These are phyloP conservation scores for Teratosphaeria nubilosa DNA, from an alignment of 2,329 filamentous ascomycete species.

Conservation along the genomic window DNA sequence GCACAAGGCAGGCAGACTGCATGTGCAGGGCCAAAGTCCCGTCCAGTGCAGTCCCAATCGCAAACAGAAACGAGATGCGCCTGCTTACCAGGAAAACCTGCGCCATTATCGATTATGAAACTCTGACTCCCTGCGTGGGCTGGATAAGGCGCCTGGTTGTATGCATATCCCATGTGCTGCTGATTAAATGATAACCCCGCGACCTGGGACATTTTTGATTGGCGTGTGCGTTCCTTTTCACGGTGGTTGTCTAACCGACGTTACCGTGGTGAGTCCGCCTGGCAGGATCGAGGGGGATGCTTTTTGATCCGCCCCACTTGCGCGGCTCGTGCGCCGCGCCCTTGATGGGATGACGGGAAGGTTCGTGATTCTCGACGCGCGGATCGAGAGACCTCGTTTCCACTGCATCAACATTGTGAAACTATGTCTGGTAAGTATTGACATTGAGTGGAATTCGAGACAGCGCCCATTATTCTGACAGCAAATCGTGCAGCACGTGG, in stretches of 20 bases:
- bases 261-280: not conserved
- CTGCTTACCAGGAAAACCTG: not conserved
- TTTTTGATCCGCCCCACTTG: not conserved
- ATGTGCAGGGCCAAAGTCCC: not conserved
- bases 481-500: slow-evolving; percentile 3
- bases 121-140: not conserved
- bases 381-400: not conserved
- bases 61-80: not conserved
- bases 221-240: not conserved
- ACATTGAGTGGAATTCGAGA: not conserved
- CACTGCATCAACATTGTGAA: not conserved
- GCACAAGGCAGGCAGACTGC: not conserved
- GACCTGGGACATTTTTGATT: not conserved
- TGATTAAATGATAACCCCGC: not conserved
- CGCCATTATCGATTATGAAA: not conserved
- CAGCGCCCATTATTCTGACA: not conserved
- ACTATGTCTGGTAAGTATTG: not conserved
- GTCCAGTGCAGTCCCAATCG: not conserved
- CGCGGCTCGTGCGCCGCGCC: not conserved
- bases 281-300: not conserved
- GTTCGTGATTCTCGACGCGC: not conserved
- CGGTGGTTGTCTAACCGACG: not conserved
- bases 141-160: not conserved
- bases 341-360: not conserved
- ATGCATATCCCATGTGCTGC: not conserved